phyloP scores from a whole-genome alignment of 2,329 filamentous ascomycete genomes.

The Aspergillus jensenii region DNA sequence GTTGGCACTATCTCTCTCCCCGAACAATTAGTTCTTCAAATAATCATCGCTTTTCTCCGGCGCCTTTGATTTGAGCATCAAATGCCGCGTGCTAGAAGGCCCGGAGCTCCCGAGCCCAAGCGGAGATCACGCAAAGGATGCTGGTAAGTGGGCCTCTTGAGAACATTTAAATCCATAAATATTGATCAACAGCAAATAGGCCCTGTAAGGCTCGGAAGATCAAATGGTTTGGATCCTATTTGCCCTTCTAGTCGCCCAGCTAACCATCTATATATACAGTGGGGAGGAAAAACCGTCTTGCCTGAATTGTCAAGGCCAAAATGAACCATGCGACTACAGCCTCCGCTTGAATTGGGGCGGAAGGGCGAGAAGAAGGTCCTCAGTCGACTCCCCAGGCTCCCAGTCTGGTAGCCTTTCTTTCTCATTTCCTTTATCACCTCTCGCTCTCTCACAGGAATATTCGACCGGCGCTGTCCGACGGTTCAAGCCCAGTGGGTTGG shows the following conservation, averaged over 20 bases:
- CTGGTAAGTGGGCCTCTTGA: constrained; percentile 51
- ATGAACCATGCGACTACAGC: constrained; percentile 76
- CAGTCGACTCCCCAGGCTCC: constrained; percentile 34
- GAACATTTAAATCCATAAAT: not conserved
- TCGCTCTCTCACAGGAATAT: constrained; percentile 9
- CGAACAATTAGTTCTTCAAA: constrained; percentile 19
- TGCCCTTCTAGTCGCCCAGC: not conserved
- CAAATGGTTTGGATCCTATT: constrained; percentile 59
- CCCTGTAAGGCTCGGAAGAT: constrained; percentile 77
- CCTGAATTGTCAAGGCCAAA: constrained; percentile 69
- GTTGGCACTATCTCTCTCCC: constrained; percentile 21
- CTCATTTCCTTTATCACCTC: constrained; percentile 16
- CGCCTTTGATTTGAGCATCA: constrained; percentile 23
- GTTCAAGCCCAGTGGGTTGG: constrained; percentile 5
- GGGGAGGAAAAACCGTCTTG: constrained; percentile 75
- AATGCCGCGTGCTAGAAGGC: constrained; percentile 66
- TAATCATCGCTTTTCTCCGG: constrained; percentile 16
- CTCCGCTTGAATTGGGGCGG: constrained; percentile 81
- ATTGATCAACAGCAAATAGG: constrained; percentile 46
- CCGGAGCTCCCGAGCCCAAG: constrained; percentile 64
- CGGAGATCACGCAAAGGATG: constrained; percentile 67
- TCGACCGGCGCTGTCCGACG: constrained; percentile 1
- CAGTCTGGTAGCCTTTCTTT: constrained; percentile 25
- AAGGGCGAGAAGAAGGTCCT: constrained; percentile 60
- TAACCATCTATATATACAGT: constrained; percentile 35